These are phyloP conservation scores for Marchantia paleacea DNA, from an alignment of 225 moss, liverwort and hornwort genomes.

Conservation along the genomic window DNA sequence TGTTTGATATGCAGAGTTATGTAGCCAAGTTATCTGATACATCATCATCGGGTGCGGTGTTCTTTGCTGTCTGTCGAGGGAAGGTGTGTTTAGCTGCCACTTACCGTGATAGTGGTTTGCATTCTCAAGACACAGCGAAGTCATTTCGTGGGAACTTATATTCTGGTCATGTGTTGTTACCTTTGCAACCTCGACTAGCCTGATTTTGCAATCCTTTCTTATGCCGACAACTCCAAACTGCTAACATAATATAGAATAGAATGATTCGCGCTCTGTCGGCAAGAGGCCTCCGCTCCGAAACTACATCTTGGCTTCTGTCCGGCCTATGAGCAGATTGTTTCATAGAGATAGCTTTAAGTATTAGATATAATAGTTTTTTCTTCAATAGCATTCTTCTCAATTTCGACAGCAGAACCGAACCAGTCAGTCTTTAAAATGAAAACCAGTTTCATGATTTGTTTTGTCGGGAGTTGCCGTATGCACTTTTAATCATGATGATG, in stretches of 20 bases:
- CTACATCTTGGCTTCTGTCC: too few species aligned
- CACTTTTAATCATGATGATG: background rate
- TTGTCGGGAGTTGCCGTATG: background rate
- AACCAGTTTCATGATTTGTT: background rate
- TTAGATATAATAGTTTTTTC: too few species aligned
- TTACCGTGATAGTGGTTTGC: background rate
- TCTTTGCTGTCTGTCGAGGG: conserved; percentile 99
- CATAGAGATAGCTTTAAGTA: too few species aligned
- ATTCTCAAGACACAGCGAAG: background rate
- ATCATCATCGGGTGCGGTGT: conserved; percentile 84
- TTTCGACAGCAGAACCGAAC: too few species aligned
- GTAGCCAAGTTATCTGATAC: conserved; percentile 71
- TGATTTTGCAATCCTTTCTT: background rate
- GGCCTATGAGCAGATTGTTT: too few species aligned
- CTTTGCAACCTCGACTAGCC: background rate
- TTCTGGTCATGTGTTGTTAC: background rate
- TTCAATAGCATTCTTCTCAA: too few species aligned
- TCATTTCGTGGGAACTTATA: background rate
- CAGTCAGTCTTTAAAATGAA: too few species aligned
- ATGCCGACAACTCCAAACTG: too few species aligned
- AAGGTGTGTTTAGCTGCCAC: conserved; percentile 51
- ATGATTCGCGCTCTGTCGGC: too few species aligned
- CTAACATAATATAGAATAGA: too few species aligned
- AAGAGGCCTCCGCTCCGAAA: too few species aligned
- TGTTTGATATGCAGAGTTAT: conserved; percentile 42